phyloP scores from a whole-genome alignment of 2,329 filamentous ascomycete genomes.

The Aureobasidium namibiae region DNA sequence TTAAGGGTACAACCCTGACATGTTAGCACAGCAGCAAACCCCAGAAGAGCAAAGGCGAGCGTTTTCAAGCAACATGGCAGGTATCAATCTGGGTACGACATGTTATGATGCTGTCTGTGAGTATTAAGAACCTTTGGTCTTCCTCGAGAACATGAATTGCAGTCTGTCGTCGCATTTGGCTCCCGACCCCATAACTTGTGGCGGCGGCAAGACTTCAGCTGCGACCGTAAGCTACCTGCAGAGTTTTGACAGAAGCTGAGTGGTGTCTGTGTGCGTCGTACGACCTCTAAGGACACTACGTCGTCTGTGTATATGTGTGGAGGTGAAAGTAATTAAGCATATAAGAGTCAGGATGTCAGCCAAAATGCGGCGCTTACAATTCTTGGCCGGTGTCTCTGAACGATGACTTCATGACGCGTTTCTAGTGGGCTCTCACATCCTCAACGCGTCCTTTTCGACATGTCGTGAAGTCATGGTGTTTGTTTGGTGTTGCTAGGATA shows the following conservation, averaged over 20 bases:
- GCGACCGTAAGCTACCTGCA: not conserved
- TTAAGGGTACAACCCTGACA: not conserved
- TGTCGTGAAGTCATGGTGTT: slow-evolving; percentile 6
- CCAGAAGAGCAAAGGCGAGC: too few species aligned
- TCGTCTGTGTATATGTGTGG: not conserved
- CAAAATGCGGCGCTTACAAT: not conserved
- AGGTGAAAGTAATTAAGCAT: not conserved
- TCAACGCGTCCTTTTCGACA: slow-evolving; percentile 2
- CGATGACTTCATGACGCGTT: slow-evolving; percentile 3
- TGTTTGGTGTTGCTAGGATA: slow-evolving; percentile 5
- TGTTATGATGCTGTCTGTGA: not conserved
- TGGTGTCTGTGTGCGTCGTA: slow-evolving; percentile 2
- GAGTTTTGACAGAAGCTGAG: not conserved
- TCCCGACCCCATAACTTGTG: not conserved
- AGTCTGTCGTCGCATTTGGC: not conserved
- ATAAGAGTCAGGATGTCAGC: not conserved
- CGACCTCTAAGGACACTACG: not conserved
- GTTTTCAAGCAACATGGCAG: too few species aligned
- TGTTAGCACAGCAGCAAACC: not conserved
- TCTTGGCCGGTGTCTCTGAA: slow-evolving; percentile 1
- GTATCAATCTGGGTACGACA: not conserved
- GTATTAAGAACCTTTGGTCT: not conserved
- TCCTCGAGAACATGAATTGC: not conserved
- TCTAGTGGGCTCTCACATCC: not conserved
- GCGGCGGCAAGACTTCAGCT: not conserved